Evolutionary conservation across 2,329 filamentous ascomycete genomes (phyloP).

Genomic region (Cryoendolithus antarcticus): DNA sequence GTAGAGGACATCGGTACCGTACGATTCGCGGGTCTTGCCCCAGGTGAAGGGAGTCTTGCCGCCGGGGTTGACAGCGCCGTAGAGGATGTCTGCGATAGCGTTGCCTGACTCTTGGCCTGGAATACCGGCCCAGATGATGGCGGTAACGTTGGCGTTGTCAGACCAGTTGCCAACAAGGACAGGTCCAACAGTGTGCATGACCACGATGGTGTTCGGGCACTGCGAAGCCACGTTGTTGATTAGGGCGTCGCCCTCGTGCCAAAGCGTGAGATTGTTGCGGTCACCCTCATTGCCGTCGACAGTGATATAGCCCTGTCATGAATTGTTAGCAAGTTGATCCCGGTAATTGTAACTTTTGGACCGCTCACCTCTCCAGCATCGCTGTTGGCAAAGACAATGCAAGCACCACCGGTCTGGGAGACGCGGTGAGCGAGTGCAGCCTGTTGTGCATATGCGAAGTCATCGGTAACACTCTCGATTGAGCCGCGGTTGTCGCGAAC

Average conservation of each 20-base stretch:
- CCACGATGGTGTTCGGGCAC: constrained; percentile 41
- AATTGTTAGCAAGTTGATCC: constrained; percentile 24
- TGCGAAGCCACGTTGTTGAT: constrained; percentile 48
- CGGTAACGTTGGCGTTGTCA: constrained; percentile 65
- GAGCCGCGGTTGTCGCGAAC: constrained; percentile 37
- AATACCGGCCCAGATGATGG: constrained; percentile 68
- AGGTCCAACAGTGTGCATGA: constrained; percentile 33
- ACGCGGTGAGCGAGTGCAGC: constrained; percentile 39
- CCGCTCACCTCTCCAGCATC: constrained; percentile 62
- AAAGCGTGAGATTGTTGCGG: constrained; percentile 83
- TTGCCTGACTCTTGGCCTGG: constrained; percentile 16
- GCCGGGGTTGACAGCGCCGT: constrained; percentile 16
- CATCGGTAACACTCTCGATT: constrained; percentile 48
- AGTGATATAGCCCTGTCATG: constrained; percentile 67
- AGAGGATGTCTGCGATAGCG: constrained; percentile 16
- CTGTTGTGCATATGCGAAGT: constrained; percentile 43
- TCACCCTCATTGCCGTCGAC: constrained; percentile 79
- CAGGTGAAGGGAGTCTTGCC: constrained; percentile 19
- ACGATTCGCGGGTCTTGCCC: constrained; percentile 17
- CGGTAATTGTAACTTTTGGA: too few species aligned
- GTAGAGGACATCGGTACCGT: constrained; percentile 22
- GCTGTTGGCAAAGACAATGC: constrained; percentile 81
- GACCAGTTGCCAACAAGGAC: constrained; percentile 51
- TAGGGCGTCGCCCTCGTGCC: constrained; percentile 68
- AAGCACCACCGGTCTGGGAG: constrained; percentile 31